phyloP scores from a whole-genome alignment of 2,329 filamentous ascomycete species.

The Fusarium denticulatum region DNA sequence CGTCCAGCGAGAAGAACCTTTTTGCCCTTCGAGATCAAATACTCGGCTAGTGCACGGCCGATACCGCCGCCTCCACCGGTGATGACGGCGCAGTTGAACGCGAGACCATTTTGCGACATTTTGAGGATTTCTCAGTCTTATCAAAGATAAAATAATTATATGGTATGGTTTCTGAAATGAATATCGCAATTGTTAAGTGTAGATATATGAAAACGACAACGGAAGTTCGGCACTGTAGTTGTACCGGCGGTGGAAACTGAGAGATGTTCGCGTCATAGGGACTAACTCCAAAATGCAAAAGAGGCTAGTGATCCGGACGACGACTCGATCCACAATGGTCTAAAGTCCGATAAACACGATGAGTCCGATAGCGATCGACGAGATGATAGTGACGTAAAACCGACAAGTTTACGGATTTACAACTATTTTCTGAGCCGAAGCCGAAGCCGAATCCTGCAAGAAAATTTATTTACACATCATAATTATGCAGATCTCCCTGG shows the following conservation, averaged over 20 bases:
- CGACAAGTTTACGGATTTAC: neutral
- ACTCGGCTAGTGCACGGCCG: conserved; percentile 58
- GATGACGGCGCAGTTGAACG: conserved; percentile 57
- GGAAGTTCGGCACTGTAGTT: neutral
- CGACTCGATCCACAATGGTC: neutral
- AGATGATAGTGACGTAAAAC: neutral
- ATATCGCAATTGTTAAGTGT: neutral
- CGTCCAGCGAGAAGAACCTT: conserved; percentile 63
- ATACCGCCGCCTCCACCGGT: conserved; percentile 64
- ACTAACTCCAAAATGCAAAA: neutral
- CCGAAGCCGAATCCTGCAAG: neutral
- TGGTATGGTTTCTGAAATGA: accelerated
- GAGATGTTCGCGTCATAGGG: conserved; percentile 10
- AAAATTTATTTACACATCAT: too few species aligned
- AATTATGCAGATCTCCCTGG: too few species aligned
- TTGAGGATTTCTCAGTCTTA: neutral
- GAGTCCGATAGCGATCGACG: neutral
- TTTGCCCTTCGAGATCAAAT: conserved; percentile 57
- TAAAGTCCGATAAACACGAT: neutral
- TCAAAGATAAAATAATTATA: too few species aligned
- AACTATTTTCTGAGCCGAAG: too few species aligned
- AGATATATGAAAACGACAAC: neutral
- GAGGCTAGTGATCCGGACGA: neutral
- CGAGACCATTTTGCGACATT: conserved; percentile 36
- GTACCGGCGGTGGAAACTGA: neutral